phyloP scores from a whole-genome alignment of 257 asterid species.

The Datura wrightii region DNA sequence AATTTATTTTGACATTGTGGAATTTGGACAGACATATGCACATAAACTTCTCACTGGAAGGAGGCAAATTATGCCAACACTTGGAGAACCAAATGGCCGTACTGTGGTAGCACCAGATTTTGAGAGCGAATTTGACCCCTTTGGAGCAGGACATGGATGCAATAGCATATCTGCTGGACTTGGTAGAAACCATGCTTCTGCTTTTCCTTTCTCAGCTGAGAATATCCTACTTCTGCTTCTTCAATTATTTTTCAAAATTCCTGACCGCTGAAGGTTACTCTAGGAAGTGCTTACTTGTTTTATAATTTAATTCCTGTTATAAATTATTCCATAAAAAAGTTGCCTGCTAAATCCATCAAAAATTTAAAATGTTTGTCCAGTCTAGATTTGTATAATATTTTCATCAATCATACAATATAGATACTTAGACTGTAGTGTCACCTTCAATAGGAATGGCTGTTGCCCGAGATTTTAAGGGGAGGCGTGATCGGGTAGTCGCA shows the following conservation, averaged over 20 bases:
- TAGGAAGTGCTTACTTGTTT: background rate
- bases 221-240: slow-evolving; percentile 29
- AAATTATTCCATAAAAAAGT: background rate
- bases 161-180: slow-evolving; percentile 93
- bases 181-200: slow-evolving; percentile 52
- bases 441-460: slow-evolving; percentile 77
- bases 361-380: slow-evolving; percentile 12
- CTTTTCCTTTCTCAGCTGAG: slow-evolving; percentile 19
- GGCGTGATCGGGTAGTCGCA: slow-evolving; percentile 74
- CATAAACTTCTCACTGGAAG: slow-evolving; percentile 96
- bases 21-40: slow-evolving; percentile 69
- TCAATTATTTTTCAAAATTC: slow-evolving; percentile 12
- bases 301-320: slow-evolving; percentile 1
- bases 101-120: slow-evolving; percentile 45
- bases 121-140: slow-evolving; percentile 61
- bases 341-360: background rate
- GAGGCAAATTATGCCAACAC: slow-evolving; percentile 49
- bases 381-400: slow-evolving; percentile 4
- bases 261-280: background rate
- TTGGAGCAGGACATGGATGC: slow-evolving; percentile 92
- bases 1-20: slow-evolving; percentile 31
- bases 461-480: slow-evolving; percentile 88
- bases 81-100: slow-evolving; percentile 43
- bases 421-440: slow-evolving; percentile 19
- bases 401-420: slow-evolving; percentile 3